phyloP scores from a whole-genome alignment of 2,329 filamentous ascomycete genomes.

The Pestalotiopsis sp. region DNA sequence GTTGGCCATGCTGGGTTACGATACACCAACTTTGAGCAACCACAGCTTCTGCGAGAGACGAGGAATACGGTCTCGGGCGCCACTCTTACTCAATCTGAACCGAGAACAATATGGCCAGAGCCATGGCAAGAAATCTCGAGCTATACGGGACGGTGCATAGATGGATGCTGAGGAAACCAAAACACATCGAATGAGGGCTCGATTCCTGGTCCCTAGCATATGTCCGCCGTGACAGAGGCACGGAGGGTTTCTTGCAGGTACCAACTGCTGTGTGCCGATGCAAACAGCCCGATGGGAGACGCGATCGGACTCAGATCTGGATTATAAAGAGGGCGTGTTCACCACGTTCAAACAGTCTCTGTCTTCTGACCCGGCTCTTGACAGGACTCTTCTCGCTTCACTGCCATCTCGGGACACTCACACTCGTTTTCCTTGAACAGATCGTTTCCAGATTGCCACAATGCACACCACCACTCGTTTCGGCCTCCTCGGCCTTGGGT shows the following conservation, averaged over 20 bases:
- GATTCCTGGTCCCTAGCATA: constrained; percentile 5
- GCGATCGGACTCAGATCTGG: not conserved
- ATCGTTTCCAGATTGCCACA: constrained; percentile 15
- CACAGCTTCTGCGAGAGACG: constrained; percentile 2
- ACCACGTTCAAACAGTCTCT: not conserved
- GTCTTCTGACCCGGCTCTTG: constrained; percentile 16
- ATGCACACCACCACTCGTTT: constrained; percentile 27
- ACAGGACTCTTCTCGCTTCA: constrained; percentile 13
- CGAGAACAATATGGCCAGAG: not conserved
- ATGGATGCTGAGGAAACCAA: not conserved
- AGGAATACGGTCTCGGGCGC: not conserved
- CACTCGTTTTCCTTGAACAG: constrained; percentile 25
- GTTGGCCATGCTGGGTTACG: not conserved
- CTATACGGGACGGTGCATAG: constrained; percentile 9
- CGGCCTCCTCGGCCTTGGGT: constrained; percentile 30
- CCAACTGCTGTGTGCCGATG: not conserved
- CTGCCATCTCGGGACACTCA: constrained; percentile 20
- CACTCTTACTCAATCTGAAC: constrained; percentile 10
- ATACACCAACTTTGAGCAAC: constrained; percentile 4
- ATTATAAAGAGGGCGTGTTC: constrained; percentile 1
- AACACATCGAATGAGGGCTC: not conserved
- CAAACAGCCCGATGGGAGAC: not conserved
- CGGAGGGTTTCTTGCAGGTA: not conserved
- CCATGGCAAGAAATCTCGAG: not conserved
- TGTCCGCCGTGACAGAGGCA: not conserved